These are phyloP conservation scores for Dactylellina parvicollis DNA, from an alignment of 2,329 filamentous ascomycete species.

Conservation along the genomic window DNA sequence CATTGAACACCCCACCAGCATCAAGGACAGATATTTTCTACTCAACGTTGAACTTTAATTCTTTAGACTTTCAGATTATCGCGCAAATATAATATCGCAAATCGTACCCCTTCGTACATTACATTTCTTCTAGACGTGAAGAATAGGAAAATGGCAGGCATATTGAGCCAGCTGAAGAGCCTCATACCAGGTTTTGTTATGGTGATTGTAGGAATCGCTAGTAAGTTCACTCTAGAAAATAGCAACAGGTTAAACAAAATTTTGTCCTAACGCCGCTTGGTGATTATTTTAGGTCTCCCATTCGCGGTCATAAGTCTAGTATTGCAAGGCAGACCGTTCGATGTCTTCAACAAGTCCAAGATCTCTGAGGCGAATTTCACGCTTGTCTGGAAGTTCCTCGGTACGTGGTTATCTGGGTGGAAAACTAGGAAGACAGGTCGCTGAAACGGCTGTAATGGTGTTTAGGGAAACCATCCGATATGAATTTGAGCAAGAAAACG, in stretches of 20 bases:
- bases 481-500: constrained; percentile 14
- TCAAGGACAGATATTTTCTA: too few species aligned
- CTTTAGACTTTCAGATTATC: too few species aligned
- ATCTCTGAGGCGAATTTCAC: constrained; percentile 44
- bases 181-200: not conserved
- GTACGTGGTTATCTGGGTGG: not conserved
- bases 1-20: too few species aligned
- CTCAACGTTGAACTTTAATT: too few species aligned
- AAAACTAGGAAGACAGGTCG: too few species aligned
- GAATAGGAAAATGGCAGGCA: too few species aligned
- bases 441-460: too few species aligned
- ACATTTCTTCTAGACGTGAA: too few species aligned
- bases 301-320: constrained; percentile 24
- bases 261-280: not conserved
- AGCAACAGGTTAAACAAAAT: not conserved
- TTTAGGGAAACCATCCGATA: constrained; percentile 12
- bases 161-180: constrained; percentile 11
- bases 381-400: constrained; percentile 29
- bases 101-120: too few species aligned
- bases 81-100: too few species aligned
- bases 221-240: not conserved
- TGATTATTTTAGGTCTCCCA: constrained; percentile 22
- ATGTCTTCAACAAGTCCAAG: constrained; percentile 21
- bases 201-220: not conserved
- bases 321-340: constrained; percentile 22